Conservation (phyloP, 768 basidiomycete genomes). For the Rhizopogon vulgaris region DNA sequence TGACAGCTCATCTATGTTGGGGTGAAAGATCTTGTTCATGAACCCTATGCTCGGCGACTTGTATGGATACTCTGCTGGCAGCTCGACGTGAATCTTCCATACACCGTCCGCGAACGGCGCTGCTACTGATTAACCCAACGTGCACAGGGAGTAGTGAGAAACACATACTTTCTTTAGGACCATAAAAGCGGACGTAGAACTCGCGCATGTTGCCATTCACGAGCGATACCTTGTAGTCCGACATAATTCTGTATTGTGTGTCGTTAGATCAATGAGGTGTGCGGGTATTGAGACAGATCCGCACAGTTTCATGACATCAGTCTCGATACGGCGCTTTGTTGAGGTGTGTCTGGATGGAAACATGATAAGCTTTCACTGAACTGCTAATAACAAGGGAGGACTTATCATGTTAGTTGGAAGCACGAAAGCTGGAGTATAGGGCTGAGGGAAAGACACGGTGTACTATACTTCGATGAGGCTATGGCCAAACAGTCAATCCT, state of each 20-base stretch:
- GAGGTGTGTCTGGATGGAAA: conserved; percentile 49
- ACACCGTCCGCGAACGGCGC: conserved; percentile 97
- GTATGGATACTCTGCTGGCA: conserved; percentile 98
- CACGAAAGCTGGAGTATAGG: conserved; percentile 4
- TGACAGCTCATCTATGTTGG: conserved; percentile 97
- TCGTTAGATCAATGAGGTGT: conserved; percentile 7
- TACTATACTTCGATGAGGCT: conserved; percentile 2
- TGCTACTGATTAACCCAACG: conserved; percentile 25
- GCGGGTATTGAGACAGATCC: conserved; percentile 13
- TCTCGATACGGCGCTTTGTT: conserved; percentile 94
- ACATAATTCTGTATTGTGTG: conserved; percentile 73
- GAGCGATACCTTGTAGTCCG: conserved; percentile 95
- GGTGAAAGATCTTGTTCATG: conserved; percentile 99
- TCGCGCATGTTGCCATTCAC: conserved; percentile 99
- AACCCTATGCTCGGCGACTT: conserved; percentile 99
- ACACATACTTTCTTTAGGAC: conserved; percentile 85
- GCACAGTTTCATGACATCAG: conserved; percentile 99
- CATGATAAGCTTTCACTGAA: conserved; percentile 22
- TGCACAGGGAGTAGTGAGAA: background rate
- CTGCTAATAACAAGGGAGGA: conserved; percentile 21
- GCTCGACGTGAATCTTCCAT: conserved; percentile 99
- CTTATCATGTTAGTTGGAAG: conserved; percentile 53
- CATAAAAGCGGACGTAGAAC: conserved; percentile 95
- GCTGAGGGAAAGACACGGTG: conserved; percentile 9
- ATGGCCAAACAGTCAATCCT: conserved; percentile 2